Evolutionary conservation across 805 yeast genomes (phyloP).

Genomic region (Ogataea angusta): DNA sequence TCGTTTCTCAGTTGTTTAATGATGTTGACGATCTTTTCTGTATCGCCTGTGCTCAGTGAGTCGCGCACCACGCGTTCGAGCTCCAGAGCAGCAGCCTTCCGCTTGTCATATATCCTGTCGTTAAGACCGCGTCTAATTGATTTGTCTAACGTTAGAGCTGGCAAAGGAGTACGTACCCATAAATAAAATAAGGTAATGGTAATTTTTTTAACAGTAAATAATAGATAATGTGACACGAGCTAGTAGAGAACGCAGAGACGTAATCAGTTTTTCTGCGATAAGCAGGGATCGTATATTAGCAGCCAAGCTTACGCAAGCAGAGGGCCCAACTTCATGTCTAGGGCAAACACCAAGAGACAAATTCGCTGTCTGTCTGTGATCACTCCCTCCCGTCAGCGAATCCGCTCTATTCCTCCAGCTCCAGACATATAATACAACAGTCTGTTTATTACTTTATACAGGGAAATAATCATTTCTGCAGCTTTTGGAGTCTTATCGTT

Average conservation of each 20-base stretch:
- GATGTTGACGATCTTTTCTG: constrained; percentile 54
- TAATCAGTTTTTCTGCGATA: no score
- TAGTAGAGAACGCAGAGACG: no score
- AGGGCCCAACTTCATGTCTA: no score
- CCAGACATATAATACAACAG: no score
- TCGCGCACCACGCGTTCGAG: constrained; percentile 75
- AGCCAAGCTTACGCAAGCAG: no score
- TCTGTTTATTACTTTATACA: constrained; percentile 1
- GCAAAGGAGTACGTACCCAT: constrained; percentile 13
- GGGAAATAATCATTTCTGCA: constrained; percentile 13
- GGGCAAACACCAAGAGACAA: no score
- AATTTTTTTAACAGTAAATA: neutral
- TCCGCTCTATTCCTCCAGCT: no score
- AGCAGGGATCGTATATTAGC: no score
- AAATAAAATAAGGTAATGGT: neutral
- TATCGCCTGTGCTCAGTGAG: constrained; percentile 57
- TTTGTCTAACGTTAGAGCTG: constrained; percentile 42
- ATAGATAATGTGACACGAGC: neutral
- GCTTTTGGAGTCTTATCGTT: constrained; percentile 19
- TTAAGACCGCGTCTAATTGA: constrained; percentile 63
- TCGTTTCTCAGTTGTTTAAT: constrained; percentile 75
- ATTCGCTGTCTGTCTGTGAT: no score
- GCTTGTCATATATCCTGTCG: constrained; percentile 73
- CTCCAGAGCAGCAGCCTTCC: constrained; percentile 75
- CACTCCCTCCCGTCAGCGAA: no score